These are phyloP conservation scores for Hypomyces perniciosus DNA, from an alignment of 2,329 filamentous ascomycete species.

Conservation along the genomic window DNA sequence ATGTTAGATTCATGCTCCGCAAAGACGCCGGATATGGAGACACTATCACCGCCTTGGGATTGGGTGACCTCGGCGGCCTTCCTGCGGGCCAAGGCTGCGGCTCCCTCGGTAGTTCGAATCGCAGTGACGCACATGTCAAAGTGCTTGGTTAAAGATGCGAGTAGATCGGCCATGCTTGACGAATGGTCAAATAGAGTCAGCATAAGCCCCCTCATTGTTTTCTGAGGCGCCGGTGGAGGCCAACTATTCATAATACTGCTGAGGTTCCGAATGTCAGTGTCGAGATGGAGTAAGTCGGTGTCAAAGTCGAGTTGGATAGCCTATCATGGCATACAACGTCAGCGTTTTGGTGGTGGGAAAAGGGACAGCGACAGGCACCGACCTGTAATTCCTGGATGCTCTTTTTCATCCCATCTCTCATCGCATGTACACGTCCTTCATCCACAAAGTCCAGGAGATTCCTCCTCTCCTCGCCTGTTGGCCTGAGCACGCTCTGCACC, in stretches of 20 bases:
- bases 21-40: slow-evolving; percentile 63
- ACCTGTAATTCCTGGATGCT: slow-evolving; percentile 68
- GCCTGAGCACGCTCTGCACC: slow-evolving; percentile 59
- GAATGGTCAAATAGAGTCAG: slow-evolving; percentile 65
- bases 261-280: slow-evolving; percentile 63
- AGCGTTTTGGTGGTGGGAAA: not conserved
- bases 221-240: slow-evolving; percentile 27
- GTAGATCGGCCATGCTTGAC: slow-evolving; percentile 71
- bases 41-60: slow-evolving; percentile 40
- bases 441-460: slow-evolving; percentile 73
- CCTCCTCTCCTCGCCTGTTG: slow-evolving; percentile 51
- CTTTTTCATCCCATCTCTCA: slow-evolving; percentile 61
- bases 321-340: slow-evolving; percentile 27
- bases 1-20: slow-evolving; percentile 48
- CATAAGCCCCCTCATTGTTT: slow-evolving; percentile 48
- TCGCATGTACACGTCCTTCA: slow-evolving; percentile 59
- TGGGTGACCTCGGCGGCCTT: slow-evolving; percentile 60
- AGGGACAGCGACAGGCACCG: slow-evolving; percentile 16
- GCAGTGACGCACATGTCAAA: slow-evolving; percentile 92
- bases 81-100: slow-evolving; percentile 60
- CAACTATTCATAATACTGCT: slow-evolving; percentile 49
- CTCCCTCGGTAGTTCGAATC: slow-evolving; percentile 82
- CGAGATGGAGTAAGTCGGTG: slow-evolving; percentile 67
- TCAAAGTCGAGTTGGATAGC: slow-evolving; percentile 67
- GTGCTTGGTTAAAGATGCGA: slow-evolving; percentile 76